A percentile compares a stretch with the other conserved stretches of the same genome.
phyloP scores from a whole-genome alignment of 106 monocot species.

The Amphibolis antarctica region DNA sequence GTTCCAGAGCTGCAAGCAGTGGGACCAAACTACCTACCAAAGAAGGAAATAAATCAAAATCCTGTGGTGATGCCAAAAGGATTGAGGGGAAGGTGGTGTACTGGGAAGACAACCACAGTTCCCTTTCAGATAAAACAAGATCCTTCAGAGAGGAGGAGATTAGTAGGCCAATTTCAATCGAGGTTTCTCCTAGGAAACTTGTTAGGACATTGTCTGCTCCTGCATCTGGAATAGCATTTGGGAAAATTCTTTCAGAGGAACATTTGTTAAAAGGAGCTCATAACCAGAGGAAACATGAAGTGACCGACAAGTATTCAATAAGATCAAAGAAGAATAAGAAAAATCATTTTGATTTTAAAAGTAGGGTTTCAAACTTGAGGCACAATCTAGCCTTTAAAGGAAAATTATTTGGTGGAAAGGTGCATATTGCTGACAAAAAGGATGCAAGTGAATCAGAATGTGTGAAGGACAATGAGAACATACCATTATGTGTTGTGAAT shows the following conservation, averaged over 20 bases:
- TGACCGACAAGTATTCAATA: conserved; percentile 14
- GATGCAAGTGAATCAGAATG: conserved; percentile 19
- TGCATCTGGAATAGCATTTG: conserved; percentile 52
- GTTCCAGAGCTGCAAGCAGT: too few species aligned
- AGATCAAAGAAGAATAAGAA: conserved; percentile 42
- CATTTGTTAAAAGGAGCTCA: conserved; percentile 17
- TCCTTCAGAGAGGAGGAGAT: conserved; percentile 28
- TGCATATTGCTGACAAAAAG: conserved; percentile 21
- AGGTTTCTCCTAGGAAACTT: conserved; percentile 43
- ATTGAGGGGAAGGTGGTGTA: conserved; percentile 17
- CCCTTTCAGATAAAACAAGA: conserved; percentile 17
- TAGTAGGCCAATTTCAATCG: conserved; percentile 2
- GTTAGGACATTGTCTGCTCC: conserved; percentile 73
- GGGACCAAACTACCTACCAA: too few species aligned
- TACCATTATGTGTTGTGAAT: conserved; percentile 26
- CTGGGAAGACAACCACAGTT: conserved; percentile 26
- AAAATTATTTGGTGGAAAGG: conserved; percentile 63
- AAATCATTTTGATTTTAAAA: conserved; percentile 46
- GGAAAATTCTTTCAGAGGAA: conserved; percentile 52
- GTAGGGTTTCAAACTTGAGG: conserved; percentile 49
- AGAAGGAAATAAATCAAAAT: conserved; percentile 28
- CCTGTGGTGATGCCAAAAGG: conserved; percentile 22
- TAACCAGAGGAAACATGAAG: conserved; percentile 33
- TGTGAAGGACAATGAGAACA: conserved; percentile 11
- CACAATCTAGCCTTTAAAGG: conserved; percentile 47